Evolutionary conservation across 495 filamentous ascomycete species (phyloP), one percentile per base, ranked within the genome.

Genomic region (Daldinia caldariorum): DNA sequence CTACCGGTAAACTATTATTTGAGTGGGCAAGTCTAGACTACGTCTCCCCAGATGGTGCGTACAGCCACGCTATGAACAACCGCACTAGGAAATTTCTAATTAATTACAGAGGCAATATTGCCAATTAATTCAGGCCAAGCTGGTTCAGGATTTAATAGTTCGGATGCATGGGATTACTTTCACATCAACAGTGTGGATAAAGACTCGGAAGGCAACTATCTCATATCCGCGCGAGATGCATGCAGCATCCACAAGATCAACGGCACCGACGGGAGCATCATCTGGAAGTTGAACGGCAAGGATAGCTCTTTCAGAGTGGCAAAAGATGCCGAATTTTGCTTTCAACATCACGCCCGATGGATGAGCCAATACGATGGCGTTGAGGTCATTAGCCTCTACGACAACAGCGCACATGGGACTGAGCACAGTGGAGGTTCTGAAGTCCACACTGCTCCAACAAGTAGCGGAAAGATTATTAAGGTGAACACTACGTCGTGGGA

Each of bases 181-280:
- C 87, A 89, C 75, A 86, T 90, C 77, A 89, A 89, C 75, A 87
- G 85, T 18, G 80, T 90, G 57, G 87, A 89, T 70, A 88, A 88
- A 74, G 83, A 87, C 71, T 47, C 49, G 0, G 81, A 83, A 4
- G 86, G 87, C 6, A 84, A 88, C 75, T 89, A 89, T 70, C 71
- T 89, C 41, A 84, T 89, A 29, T 89, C 87, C 1, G 84, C 85
- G 6, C 85, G 88, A 5, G 84, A 89, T 70, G 84, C 83, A 0
- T 84, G 82, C 71, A 80, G 85, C 32, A 81, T 90, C 55, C 87
- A 86, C 72, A 87, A 87, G 69, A 83, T 90, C 65, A 88, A 87
- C 38, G 86, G 85, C 41, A 83, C 80, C 39, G 81, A 87, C 62
- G 87, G 88, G 12, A 81, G 81, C 7, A 78, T 89, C 55, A 75